Evolutionary conservation across 805 yeast species (phyloP), one percentile per base, ranked within the genome.

Genomic region (Candida nanaspora): DNA sequence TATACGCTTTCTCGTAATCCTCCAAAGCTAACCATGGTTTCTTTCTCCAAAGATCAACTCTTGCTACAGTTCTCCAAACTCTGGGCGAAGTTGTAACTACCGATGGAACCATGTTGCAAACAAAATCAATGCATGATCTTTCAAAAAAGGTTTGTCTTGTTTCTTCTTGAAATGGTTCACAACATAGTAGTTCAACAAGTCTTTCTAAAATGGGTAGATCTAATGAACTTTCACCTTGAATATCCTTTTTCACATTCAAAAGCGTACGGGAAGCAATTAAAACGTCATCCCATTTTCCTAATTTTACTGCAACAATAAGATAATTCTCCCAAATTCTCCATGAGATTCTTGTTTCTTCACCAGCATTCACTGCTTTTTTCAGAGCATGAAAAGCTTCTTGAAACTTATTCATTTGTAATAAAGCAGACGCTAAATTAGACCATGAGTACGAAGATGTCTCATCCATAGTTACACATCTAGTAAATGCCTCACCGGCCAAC

Each of bases 321-420:
- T 79, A 87, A 57, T 93, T 93, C 52, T 87, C 93, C 84, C 91
- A 89, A 27, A 93, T 78, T 51, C 85, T 77, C 96, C 97, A 86
- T 38, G 89, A 85, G 40, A 75, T 76, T 49, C 76, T 79, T 11
- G 72, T 68, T 21, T 79, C 76, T 36, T 79, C 81, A 29, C 87
- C 82, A 26, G 71, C 70, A 32, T 82, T 66, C 16, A 86, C 71
- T 0, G 98, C 96, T 47, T 79, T 79, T 53, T 82, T 79, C 50
- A 91, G 67, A 1, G 98, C 96, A 46, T 76, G 79, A 54, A 86
- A 82, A 0, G 98, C 95, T 49, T 87, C 95, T 46, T 75, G 72
- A 18, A 74, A 60, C 58, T 85, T 84, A 40, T 74, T 80, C 39
- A 74, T 55, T 46, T 74, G 74, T 31, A 88, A 63, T 41, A 86